Evolutionary conservation across 441 rosid species (phyloP), one percentile per base, ranked within the genome.

Genomic region (Geranium incanum): DNA sequence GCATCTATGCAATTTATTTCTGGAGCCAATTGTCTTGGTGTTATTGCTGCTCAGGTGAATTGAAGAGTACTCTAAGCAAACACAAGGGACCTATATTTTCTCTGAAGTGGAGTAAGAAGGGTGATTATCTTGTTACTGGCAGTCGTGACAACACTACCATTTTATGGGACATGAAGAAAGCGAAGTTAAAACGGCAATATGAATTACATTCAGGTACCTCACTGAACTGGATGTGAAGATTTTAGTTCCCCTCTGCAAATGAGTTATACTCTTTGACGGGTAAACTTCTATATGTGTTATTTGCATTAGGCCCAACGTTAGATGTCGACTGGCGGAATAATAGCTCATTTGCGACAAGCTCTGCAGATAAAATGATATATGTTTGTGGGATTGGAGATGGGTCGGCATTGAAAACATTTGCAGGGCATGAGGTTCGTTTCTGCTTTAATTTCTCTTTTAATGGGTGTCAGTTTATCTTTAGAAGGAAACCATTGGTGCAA

Each of bases 271-370:
- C 57, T 12, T 50, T 28, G 33, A 1, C 16, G 36, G 55, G 55
- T 72, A 43, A 69, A 70, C 16, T n/a, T 77, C 43, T 43, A 69
- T 52, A 8, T 69, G 62, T 37, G n/a, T 12, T 60, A 60, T 60
- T n/a, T 73, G 33, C 33, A 70, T 71, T 70, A 95, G 99, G 99
- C 70, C 98, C 98, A 60, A 91, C 93, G 41, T 97, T 95, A 84
- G 99, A 95, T 82, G 98, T 95, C 76, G 99, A 95, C 78, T 95
- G 99, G 99, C 93, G 98, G 73, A 93, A 87, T 81, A 91, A 95
- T 83, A 80, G 84, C 71, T 95, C 98, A 28, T 95, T 95, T 77
- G 98, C 98, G 68, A 91, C 98, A 43, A 95, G 99, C 81, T 92
- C 98, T 59, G 88, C 97, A 1, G 98, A 92, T 80, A 79, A 82